phyloP scores from a whole-genome alignment of 2,329 filamentous ascomycete species.

The Ceratocystis lukuohia region DNA sequence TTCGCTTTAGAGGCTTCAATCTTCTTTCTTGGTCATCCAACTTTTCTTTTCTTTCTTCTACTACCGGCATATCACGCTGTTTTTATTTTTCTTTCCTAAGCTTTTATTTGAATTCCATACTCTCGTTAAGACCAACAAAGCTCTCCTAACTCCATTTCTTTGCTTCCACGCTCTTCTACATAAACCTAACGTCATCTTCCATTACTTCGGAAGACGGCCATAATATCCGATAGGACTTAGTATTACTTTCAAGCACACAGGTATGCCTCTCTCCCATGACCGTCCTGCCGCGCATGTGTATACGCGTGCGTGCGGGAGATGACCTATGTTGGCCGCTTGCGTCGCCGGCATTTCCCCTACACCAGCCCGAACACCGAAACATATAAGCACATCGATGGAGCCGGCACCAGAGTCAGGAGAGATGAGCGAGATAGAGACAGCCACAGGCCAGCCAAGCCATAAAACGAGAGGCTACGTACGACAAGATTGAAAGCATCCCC shows the following conservation, averaged over 20 bases:
- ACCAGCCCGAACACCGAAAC: neutral
- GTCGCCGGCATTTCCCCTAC: neutral
- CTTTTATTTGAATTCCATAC: conserved; percentile 23
- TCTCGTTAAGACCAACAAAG: conserved; percentile 23
- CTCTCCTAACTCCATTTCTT: conserved; percentile 15
- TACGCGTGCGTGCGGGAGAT: too few relatives aligned
- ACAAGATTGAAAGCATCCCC: neutral
- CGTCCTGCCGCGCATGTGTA: neutral
- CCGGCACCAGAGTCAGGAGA: neutral
- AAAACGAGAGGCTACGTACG: neutral
- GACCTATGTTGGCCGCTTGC: neutral
- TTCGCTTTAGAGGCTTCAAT: conserved; percentile 19
- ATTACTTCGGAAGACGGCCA: conserved; percentile 17
- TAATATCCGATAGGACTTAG: conserved; percentile 18
- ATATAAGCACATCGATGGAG: neutral
- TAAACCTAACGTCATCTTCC: conserved; percentile 14
- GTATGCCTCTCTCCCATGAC: neutral
- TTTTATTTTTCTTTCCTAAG: conserved; percentile 22
- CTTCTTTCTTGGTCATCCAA: conserved; percentile 21
- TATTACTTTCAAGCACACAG: conserved; percentile 13
- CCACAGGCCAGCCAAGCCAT: neutral
- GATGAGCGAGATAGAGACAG: neutral
- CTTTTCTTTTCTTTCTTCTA: conserved; percentile 23
- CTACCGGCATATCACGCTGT: conserved; percentile 23
- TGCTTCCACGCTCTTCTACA: conserved; percentile 19